Base-by-base conservation (phyloP, 2,329 filamentous ascomycete genomes). In the Pseudogymnoascus sp. region DNA sequence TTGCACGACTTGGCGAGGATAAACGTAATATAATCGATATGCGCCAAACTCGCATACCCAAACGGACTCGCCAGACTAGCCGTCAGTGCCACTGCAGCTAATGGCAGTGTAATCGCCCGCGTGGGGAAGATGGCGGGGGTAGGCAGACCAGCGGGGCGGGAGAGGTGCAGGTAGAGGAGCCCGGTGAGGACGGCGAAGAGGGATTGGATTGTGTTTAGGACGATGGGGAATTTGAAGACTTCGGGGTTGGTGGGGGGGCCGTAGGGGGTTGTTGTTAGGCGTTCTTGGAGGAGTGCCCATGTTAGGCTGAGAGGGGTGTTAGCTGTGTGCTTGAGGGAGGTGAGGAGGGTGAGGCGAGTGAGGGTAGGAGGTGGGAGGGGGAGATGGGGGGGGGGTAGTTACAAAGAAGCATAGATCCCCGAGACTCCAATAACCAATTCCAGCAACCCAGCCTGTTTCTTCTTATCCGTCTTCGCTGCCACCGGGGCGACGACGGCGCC, bases 1-100 rank as follows among this genome's bases (percentile, higher is more conserved):
- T 99, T 99, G 87, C 94, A 99, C 70, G 89, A 92, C 78, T 99
- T 97, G 70, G 94, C 93, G 44, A 99, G 88, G 69, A 97, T 90
- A 77, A 96, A 97, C 31, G 94, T 97, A 72, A 97, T 91, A 77
- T 97, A 97, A 83, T 97, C 94, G 76, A 97, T 92, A 75, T 97
- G 92, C 38, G 89, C 87, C 60, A 97, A 86, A 64, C 87, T 89
- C 60, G 94, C 92, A 77, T 97, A 97, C 69, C 94, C 94, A 72
- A 97, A 97, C 2, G 94, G 94, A 16, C 89, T 92, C 38, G 93
- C 92, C 61, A 99, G 88, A 4, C 91, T 92, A 70, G 87, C 90
- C 3, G 92, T 96, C 63, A 97, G 77, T 68, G 92, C 91, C 64
- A 99, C 91, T 64, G 97, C 84, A 65, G 91, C 76, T 53, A 99